phyloP scores from a whole-genome alignment of 176 grass and related monocot species.

The Bromus sterilis region DNA sequence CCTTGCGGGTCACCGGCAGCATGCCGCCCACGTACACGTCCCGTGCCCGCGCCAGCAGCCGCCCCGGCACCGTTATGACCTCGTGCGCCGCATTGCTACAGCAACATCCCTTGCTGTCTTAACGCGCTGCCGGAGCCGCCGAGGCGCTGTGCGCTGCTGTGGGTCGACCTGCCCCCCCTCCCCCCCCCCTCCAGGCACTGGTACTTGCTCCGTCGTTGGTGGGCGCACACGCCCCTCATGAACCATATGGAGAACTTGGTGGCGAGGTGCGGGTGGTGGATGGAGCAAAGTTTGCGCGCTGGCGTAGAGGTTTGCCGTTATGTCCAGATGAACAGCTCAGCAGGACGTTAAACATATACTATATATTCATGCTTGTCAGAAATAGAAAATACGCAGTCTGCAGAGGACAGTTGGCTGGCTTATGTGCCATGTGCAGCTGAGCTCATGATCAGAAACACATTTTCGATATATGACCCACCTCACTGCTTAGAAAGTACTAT shows the following conservation, averaged over 20 bases:
- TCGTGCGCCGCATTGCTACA: background rate
- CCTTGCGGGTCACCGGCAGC: slow-evolving; percentile 41
- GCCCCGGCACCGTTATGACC: background rate
- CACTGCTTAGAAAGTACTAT: no score
- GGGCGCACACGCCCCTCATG: slow-evolving; percentile 46
- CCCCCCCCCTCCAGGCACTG: slow-evolving; percentile 20
- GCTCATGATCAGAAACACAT: no score
- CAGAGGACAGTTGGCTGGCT: no score
- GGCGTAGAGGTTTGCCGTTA: no score
- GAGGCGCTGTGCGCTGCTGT: slow-evolving; percentile 3
- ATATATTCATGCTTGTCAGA: no score
- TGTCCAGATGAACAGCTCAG: no score
- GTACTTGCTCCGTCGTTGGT: slow-evolving; percentile 61
- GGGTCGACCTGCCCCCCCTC: background rate
- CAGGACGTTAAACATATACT: no score
- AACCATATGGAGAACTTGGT: slow-evolving; percentile 60
- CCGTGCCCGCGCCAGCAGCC: slow-evolving; percentile 30
- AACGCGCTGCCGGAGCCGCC: slow-evolving; percentile 6
- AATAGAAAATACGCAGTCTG: no score
- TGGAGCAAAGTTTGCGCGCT: no score
- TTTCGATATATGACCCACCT: no score
- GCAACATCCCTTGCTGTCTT: slow-evolving; percentile 19
- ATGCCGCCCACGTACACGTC: slow-evolving; percentile 71
- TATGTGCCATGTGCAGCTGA: no score
- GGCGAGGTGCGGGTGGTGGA: no score